Conservation (phyloP, 345 rosid species). For the Murraya paniculata region DNA sequence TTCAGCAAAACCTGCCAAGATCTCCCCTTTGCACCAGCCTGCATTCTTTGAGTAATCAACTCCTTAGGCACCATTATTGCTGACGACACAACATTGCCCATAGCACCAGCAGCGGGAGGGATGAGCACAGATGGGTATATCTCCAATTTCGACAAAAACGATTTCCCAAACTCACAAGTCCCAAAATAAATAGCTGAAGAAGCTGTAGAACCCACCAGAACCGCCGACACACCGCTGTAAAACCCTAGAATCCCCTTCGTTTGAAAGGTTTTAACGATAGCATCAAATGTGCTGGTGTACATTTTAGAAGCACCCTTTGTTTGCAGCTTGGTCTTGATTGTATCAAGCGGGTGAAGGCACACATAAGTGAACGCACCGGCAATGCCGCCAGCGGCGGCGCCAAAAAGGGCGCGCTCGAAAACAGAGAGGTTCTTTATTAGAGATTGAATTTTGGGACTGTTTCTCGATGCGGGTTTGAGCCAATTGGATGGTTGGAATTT, state of each 20-base stretch:
- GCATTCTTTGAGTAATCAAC: slow-evolving; percentile 88
- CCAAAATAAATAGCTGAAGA: slow-evolving; percentile 93
- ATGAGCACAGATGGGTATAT: slow-evolving; percentile 67
- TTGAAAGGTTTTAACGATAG: slow-evolving; percentile 68
- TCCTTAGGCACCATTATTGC: slow-evolving; percentile 96
- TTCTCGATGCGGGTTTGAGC: slow-evolving; percentile 43
- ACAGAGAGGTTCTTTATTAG: slow-evolving; percentile 68
- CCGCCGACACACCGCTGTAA: slow-evolving; percentile 90
- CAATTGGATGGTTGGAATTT: background rate
- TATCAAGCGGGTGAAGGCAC: slow-evolving; percentile 79
- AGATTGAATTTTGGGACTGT: slow-evolving; percentile 42
- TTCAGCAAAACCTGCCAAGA: slow-evolving; percentile 72
- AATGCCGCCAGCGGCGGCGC: slow-evolving; percentile 82
- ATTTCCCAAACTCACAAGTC: slow-evolving; percentile 94
- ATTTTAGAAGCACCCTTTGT: slow-evolving; percentile 80
- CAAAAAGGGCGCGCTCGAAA: slow-evolving; percentile 75
- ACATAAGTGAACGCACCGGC: slow-evolving; percentile 94
- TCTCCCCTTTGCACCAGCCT: slow-evolving; percentile 80
- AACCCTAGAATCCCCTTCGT: slow-evolving; percentile 78
- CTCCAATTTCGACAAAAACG: slow-evolving; percentile 58
- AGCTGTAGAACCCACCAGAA: slow-evolving; percentile 81
- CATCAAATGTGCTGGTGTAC: slow-evolving; percentile 65
- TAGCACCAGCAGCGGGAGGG: slow-evolving; percentile 95
- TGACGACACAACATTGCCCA: slow-evolving; percentile 91
- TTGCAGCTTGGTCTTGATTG: slow-evolving; percentile 88